A percentile compares a stretch with the other conserved stretches of the same genome.
phyloP scores from a whole-genome alignment of 2,329 filamentous ascomycete species.

The Fusarium veterinarium region DNA sequence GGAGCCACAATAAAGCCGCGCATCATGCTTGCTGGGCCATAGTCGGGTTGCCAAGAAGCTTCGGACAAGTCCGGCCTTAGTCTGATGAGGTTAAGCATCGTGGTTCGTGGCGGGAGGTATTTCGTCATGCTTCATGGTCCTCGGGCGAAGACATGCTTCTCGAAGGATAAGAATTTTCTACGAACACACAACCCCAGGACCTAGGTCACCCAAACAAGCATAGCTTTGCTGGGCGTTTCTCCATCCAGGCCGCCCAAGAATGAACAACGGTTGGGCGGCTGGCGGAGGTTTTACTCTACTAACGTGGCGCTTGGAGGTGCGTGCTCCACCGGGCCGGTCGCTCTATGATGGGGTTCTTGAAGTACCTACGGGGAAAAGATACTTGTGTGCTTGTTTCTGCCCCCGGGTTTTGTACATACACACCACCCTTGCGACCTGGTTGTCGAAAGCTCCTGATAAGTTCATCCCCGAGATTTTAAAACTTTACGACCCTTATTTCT shows the following conservation, averaged over 20 bases:
- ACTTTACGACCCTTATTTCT: conserved; percentile 4
- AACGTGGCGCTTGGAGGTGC: conserved; percentile 21
- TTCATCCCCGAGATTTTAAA: conserved; percentile 11
- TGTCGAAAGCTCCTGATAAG: background rate
- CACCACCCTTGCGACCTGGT: conserved; percentile 31
- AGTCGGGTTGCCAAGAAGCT: conserved; percentile 40
- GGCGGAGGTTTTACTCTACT: conserved; percentile 30
- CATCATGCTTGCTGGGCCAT: conserved; percentile 41
- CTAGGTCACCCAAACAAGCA: conserved; percentile 17
- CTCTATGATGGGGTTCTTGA: conserved; percentile 24
- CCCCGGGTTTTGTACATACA: conserved; percentile 46
- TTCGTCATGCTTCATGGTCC: conserved; percentile 37
- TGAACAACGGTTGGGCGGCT: conserved; percentile 34
- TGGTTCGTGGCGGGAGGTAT: conserved; percentile 29
- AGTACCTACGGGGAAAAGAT: conserved; percentile 49
- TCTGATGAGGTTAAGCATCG: conserved; percentile 38
- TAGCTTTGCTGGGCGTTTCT: conserved; percentile 32
- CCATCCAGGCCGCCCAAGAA: conserved; percentile 24
- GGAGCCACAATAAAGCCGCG: conserved; percentile 40
- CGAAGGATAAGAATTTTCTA: conserved; percentile 46
- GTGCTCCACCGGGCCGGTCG: conserved; percentile 45
- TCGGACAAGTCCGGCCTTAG: conserved; percentile 46
- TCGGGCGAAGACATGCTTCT: conserved; percentile 46
- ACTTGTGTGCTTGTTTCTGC: conserved; percentile 36
- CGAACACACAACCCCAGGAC: conserved; percentile 19